Evolutionary conservation across 139 green algal species (phyloP).

Genomic region (Pedinophyceae sp.): DNA sequence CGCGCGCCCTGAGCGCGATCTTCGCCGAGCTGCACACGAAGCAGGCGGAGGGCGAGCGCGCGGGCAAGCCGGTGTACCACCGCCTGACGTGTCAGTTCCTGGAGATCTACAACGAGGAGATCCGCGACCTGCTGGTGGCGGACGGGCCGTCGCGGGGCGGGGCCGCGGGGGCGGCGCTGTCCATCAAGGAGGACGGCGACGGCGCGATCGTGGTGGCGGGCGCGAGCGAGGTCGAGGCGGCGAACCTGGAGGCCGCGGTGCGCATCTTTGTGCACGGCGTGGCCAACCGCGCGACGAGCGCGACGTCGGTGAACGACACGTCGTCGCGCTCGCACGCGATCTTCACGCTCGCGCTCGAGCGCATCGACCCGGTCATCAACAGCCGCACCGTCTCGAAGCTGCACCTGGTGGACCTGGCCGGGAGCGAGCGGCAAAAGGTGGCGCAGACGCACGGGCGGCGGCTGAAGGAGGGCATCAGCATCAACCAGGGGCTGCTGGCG

Average conservation of each 20-base stretch:
- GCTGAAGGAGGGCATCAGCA: slow-evolving; percentile 4
- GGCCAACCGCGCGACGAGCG: background rate
- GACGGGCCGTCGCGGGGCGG: too few species aligned
- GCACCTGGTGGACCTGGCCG: slow-evolving; percentile 2
- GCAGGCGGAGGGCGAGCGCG: too few species aligned
- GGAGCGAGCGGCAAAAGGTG: slow-evolving; percentile 6
- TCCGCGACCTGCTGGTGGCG: slow-evolving; percentile 11
- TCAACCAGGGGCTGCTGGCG: slow-evolving; percentile 10
- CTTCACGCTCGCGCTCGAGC: slow-evolving; percentile 4
- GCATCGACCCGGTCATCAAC: too few species aligned
- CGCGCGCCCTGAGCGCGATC: too few species aligned
- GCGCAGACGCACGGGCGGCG: background rate
- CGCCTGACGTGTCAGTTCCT: slow-evolving; percentile 8
- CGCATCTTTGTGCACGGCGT: background rate
- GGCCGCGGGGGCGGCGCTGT: background rate
- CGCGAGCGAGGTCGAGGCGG: background rate
- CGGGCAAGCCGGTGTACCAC: too few species aligned
- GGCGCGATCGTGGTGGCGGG: slow-evolving; percentile 1
- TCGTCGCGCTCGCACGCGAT: slow-evolving; percentile 5
- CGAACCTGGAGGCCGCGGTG: background rate
- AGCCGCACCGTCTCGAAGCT: slow-evolving; percentile 3
- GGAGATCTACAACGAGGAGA: slow-evolving; percentile 14
- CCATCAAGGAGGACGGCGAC: slow-evolving; percentile 2
- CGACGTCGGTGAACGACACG: slow-evolving; percentile 4
- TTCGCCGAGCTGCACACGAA: too few species aligned